Base-by-base conservation (phyloP, 371 early-diverging fungal genomes). In the Mucor irregularis region DNA sequence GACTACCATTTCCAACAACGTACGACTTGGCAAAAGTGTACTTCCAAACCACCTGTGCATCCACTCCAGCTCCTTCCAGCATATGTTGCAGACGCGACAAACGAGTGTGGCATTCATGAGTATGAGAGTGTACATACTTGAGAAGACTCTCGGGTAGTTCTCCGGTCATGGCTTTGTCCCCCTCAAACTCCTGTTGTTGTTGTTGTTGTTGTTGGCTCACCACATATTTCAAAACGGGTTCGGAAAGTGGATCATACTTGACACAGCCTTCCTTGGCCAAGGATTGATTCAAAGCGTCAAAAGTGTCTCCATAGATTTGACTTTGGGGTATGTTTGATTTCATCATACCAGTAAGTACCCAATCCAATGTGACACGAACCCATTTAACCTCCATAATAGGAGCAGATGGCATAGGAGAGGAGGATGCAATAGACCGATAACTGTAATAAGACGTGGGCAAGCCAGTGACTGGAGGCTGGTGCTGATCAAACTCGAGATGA, bases 21-120 rank as follows among this genome's bases (percentile, higher is more conserved):
- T 58, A 73, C 0, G 66, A 64, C 39, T 68, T 72, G 0, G 78
- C 78, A 69, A 74, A 78, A 2, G 71, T 53, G 28, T 78, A 78
- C 38, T 78, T 78, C 78, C 78, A 78, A 29, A 78, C 19, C 10
- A 78, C 67, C 5, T 62, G 64, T 0, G 74, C 58, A 55, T 78
- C 73, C 1, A 78, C 71, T 0, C 78, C 74, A 10, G 71, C 68
- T 7, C 73, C 74, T 51, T 74, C 78, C 3, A 78, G 35, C 73
- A 74, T 64, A 35, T 66, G 73, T 17, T 74, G 69, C 4, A 78
- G 48, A 16, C 66, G 57, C 26, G 74, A 68, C 14, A 74, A 45
- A 8, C 71, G 63, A 6, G 74, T 72, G 30, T 68, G 73, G 28
- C 67, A 74, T 56, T 78, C 74, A 38, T 78, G 73, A 1, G 73